A percentile compares a stretch with the other conserved stretches of the same genome.
Conservation (phyloP, 2,329 filamentous ascomycete genomes). For the Clarireedia hainanense region DNA sequence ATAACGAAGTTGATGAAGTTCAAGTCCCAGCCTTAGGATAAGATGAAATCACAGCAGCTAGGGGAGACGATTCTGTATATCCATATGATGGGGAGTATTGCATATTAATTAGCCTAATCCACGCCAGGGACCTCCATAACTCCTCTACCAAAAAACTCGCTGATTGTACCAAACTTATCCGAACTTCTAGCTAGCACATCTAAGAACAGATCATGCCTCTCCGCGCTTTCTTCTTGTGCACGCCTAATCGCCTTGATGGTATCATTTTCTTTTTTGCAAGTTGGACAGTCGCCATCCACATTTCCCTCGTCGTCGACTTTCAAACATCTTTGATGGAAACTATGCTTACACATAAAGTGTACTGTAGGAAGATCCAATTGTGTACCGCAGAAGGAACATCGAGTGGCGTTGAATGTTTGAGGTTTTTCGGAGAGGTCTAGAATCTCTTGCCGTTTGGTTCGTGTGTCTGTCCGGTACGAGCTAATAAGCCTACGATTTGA, state of each 20-base stretch:
- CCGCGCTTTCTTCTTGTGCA: conserved; percentile 79
- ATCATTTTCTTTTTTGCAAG: conserved; percentile 76
- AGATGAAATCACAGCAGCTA: too few relatives aligned
- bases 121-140: conserved; percentile 58
- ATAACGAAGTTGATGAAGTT: too few relatives aligned
- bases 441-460: conserved; percentile 70
- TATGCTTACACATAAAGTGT: conserved; percentile 95
- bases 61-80: too few relatives aligned
- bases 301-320: conserved; percentile 39
- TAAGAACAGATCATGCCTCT: conserved; percentile 82
- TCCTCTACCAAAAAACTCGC: conserved; percentile 89
- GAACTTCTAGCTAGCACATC: conserved; percentile 68
- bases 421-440: conserved; percentile 70
- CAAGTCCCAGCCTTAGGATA: too few relatives aligned
- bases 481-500: conserved; percentile 72
- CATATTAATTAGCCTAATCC: conserved; percentile 1
- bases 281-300: conserved; percentile 69
- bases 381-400: conserved; percentile 70
- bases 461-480: conserved; percentile 78
- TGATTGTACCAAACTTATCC: conserved; percentile 83
- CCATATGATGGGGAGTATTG: neutral
- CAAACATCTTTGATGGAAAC: conserved; percentile 88
- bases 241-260: conserved; percentile 81
- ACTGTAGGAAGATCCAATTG: conserved; percentile 81
- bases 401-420: conserved; percentile 80